Conservation (phyloP, 805 yeast species). For the Cyberlindnera bimundalis region DNA sequence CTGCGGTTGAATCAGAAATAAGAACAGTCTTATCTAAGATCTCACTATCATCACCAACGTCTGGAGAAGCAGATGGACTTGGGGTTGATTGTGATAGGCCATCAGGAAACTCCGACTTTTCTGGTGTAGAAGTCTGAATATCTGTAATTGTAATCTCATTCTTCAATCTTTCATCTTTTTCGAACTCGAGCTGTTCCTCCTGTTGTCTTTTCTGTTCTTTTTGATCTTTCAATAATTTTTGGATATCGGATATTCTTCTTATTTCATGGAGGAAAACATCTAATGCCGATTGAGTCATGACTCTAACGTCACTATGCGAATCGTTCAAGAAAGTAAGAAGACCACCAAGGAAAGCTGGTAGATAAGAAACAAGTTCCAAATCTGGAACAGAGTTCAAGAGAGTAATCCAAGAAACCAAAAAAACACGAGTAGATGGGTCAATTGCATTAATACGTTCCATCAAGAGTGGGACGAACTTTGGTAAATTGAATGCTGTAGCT, state of each 20-base stretch:
- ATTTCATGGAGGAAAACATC: conserved; percentile 78
- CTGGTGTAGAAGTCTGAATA: conserved; percentile 25
- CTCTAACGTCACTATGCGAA: conserved; percentile 81
- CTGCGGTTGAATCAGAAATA: neutral
- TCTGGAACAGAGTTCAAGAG: conserved; percentile 93
- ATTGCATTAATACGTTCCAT: conserved; percentile 88
- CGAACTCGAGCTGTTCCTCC: conserved; percentile 1
- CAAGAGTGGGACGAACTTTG: conserved; percentile 85
- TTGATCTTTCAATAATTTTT: conserved; percentile 42
- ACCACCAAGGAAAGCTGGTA: conserved; percentile 88
- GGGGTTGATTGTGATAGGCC: neutral
- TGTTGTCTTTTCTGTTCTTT: conserved; percentile 11
- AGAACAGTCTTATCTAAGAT: neutral
- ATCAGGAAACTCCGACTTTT: neutral
- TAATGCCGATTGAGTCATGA: conserved; percentile 76
- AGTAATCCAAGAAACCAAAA: conserved; percentile 89
- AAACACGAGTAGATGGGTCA: conserved; percentile 89
- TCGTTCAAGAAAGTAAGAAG: conserved; percentile 76
- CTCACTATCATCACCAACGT: conserved; percentile 4
- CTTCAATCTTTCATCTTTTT: conserved; percentile 20
- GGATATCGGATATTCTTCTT: conserved; percentile 68
- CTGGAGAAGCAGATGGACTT: conserved; percentile 1
- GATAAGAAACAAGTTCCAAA: conserved; percentile 76
- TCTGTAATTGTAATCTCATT: conserved; percentile 19
- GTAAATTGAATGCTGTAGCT: conserved; percentile 74